Percentiles rank a stretch among this genome's conserved stretches.
Evolutionary conservation across 2,329 filamentous ascomycete species (phyloP).

Genomic region (Zasmidium angulare): DNA sequence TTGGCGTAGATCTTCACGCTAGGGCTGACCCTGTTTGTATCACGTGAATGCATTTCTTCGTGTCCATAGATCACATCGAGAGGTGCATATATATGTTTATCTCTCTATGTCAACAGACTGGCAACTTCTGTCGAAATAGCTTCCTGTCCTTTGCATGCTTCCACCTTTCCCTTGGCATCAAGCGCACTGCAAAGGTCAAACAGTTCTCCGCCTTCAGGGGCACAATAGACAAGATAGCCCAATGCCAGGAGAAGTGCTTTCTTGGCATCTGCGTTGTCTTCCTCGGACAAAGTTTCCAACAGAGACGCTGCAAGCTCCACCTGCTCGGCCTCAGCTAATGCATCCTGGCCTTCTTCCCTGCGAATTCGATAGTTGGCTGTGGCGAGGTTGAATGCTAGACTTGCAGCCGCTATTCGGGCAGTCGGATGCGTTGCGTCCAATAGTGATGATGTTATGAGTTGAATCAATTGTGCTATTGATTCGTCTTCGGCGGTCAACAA

Average conservation of each 20-base stretch:
- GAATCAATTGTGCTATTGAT: constrained; percentile 57
- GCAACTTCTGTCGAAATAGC: constrained; percentile 34
- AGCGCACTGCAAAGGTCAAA: constrained; percentile 75
- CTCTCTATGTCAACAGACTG: constrained; percentile 21
- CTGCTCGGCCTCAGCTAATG: constrained; percentile 67
- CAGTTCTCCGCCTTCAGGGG: constrained; percentile 70
- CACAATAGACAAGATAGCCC: constrained; percentile 72
- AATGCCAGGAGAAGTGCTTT: constrained; percentile 75
- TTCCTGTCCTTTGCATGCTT: constrained; percentile 37
- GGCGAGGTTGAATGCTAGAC: constrained; percentile 79
- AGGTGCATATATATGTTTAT: not conserved
- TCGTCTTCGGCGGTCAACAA: constrained; percentile 24
- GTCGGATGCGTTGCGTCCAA: constrained; percentile 73
- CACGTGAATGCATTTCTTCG: not conserved
- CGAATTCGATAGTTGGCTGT: constrained; percentile 67
- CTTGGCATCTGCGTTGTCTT: constrained; percentile 61
- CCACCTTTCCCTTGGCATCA: constrained; percentile 68
- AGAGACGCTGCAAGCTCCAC: constrained; percentile 80
- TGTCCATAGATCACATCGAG: too few relatives aligned
- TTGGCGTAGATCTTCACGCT: not conserved
- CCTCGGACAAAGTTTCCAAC: constrained; percentile 67
- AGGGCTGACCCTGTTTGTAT: not conserved
- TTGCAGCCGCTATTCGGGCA: constrained; percentile 77
- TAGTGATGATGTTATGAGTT: constrained; percentile 73
- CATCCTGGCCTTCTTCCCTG: constrained; percentile 56